Base-by-base conservation (phyloP, 2,329 filamentous ascomycete species). In the Penicillium sp. region DNA sequence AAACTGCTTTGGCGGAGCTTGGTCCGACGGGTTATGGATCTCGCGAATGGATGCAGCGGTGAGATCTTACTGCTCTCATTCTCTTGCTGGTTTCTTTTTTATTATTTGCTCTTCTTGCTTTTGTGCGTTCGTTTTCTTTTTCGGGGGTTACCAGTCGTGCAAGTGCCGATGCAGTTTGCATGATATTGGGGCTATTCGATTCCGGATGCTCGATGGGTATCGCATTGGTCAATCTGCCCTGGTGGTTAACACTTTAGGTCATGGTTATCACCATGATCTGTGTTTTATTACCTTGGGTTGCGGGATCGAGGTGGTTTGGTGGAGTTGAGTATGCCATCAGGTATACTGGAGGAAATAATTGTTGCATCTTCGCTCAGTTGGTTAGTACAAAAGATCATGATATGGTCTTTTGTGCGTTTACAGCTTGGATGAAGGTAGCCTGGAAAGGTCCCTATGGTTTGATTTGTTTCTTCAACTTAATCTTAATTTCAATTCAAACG, bases 1-100 rank as follows among this genome's bases (percentile, higher is more conserved):
- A 61, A 27, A 62, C 67, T 50, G 71, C 73, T 4, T 54, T 78
- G 67, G 70, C 64, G 10, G 75, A 78, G 57, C 58, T 76, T 59
- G 53, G 36, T 29, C 16, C 46, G n/a, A 44, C 39, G 4, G 43
- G 43, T 34, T 52, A 47, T 21, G 47, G 48, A 34, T 50, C 34
- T 40, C 16, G 33, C 2, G 29, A 27, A 36, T 38, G 34, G 55
- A 6, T 44, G 11, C 25, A 43, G 13, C 38, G 31, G 15, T 49
- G 25, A 31, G 19, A 15, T 13, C 4, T 33, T 23, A n/a, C 40
- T 25, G 15, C 4, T 10, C 4, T 10, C 11, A 10, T 34, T 33
- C 11, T 16, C 13, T 23, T 46, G 13, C 11, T 34, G n/a, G 16
- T 33, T 13, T 21, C 13, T 16, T 47, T 23, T 23, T 47, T 19